Percentiles rank a stretch among this genome's conserved stretches.
These are phyloP conservation scores for Articulospora tetracladia DNA, from an alignment of 495 filamentous ascomycete genomes.

Conservation along the genomic window DNA sequence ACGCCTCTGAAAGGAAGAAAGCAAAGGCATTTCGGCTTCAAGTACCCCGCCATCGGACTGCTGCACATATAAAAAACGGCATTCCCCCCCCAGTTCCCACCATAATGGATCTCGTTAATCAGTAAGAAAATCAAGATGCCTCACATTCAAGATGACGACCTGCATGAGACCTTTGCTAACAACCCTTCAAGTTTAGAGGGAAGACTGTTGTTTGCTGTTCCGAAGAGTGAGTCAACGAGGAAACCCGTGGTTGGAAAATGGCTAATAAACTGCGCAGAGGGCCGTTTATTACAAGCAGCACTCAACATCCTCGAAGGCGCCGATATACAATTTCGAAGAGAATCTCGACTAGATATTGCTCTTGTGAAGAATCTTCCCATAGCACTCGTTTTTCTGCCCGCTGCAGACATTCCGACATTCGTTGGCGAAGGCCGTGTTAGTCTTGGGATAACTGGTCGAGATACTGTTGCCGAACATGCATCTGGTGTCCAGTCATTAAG, in stretches of 20 bases:
- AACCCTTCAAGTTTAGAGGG: constrained; percentile 69
- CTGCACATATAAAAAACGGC: neutral
- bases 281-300: constrained; percentile 77
- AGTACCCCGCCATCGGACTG: constrained; percentile 19
- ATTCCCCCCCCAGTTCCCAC: neutral
- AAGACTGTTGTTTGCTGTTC: constrained; percentile 91
- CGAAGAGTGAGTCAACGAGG: constrained; percentile 64
- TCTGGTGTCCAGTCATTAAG: constrained; percentile 55
- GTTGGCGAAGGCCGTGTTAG: constrained; percentile 93
- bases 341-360: constrained; percentile 92
- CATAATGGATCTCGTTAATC: constrained; percentile 79
- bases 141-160: constrained; percentile 5
- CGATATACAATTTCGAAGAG: constrained; percentile 93
- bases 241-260: neutral
- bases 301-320: constrained; percentile 87
- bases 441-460: constrained; percentile 88
- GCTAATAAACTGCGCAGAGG: constrained; percentile 54
- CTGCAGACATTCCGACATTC: constrained; percentile 94
- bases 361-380: constrained; percentile 93
- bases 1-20: neutral
- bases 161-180: constrained; percentile 28
- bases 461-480: constrained; percentile 92
- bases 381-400: constrained; percentile 94
- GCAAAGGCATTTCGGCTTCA: neutral
- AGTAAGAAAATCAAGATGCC: constrained; percentile 49